These are phyloP conservation scores for Magnaporthales sp. DNA, from an alignment of 2,329 filamentous ascomycete genomes.

Conservation along the genomic window DNA sequence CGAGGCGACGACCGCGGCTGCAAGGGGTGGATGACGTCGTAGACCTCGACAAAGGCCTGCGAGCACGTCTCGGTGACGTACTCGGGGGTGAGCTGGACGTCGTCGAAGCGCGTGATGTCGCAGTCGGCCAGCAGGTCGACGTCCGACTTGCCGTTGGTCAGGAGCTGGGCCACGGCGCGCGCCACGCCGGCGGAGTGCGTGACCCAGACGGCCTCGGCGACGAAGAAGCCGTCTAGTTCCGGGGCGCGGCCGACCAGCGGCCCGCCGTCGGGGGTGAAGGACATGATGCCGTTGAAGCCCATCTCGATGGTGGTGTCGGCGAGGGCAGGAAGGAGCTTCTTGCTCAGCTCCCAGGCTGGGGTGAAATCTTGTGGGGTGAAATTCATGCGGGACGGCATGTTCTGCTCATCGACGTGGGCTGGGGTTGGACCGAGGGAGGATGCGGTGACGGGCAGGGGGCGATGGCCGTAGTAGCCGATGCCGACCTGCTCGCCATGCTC, in stretches of 20 bases:
- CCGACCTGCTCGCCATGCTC: conserved; percentile 55
- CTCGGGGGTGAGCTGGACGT: conserved; percentile 44
- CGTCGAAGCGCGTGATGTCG: conserved; percentile 51
- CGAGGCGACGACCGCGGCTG: conserved; percentile 49
- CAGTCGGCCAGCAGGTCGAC: conserved; percentile 48
- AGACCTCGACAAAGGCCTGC: conserved; percentile 56
- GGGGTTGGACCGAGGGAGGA: conserved; percentile 44
- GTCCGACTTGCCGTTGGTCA: conserved; percentile 45
- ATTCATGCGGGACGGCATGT: conserved; percentile 54
- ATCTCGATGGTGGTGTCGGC: conserved; percentile 41
- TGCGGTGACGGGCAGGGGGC: conserved; percentile 50
- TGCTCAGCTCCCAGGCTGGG: conserved; percentile 48
- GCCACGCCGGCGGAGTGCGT: conserved; percentile 57
- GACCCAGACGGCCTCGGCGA: conserved; percentile 59
- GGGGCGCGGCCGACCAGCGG: conserved; percentile 50
- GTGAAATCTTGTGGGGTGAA: conserved; percentile 54
- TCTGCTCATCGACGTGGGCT: conserved; percentile 43
- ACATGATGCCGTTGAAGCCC: conserved; percentile 59
- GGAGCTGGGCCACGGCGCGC: conserved; percentile 47
- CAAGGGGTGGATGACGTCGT: conserved; percentile 55
- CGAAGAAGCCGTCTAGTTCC: conserved; percentile 50
- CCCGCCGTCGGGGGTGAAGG: conserved; percentile 56
- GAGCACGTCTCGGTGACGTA: conserved; percentile 51
- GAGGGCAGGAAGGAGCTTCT: conserved; percentile 44
- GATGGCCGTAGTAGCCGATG: conserved; percentile 57